phyloP scores from a whole-genome alignment of 2,329 filamentous ascomycete species.

The Colletotrichum chlorophyti region DNA sequence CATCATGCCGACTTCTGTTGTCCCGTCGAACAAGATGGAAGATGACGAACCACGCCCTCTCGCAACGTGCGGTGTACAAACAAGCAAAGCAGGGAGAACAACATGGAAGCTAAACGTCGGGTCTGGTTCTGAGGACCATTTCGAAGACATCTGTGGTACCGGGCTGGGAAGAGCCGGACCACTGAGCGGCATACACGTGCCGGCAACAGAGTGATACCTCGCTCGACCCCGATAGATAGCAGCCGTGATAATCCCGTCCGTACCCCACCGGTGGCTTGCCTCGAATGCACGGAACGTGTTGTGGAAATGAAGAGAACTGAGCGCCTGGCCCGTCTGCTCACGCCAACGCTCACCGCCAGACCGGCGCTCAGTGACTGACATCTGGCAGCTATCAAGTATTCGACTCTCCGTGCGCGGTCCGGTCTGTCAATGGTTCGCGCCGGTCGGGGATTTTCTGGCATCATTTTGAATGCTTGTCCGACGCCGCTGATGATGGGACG shows the following conservation, averaged over 20 bases:
- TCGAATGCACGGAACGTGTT: slow-evolving; percentile 16
- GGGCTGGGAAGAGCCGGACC: neutral
- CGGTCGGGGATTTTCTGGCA: no score
- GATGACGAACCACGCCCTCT: no score
- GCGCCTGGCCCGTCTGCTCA: slow-evolving; percentile 22
- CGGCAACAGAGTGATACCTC: no score
- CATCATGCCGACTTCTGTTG: slow-evolving; percentile 21
- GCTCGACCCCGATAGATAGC: no score
- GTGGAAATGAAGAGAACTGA: slow-evolving; percentile 28
- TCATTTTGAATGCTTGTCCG: slow-evolving; percentile 24
- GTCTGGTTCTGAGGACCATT: slow-evolving; percentile 2
- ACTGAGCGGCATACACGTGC: slow-evolving; percentile 20
- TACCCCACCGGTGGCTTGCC: neutral
- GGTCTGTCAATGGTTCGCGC: no score
- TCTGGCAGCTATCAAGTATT: slow-evolving; percentile 18
- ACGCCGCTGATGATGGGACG: slow-evolving; percentile 21
- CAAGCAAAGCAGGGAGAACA: no score
- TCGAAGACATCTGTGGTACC: neutral
- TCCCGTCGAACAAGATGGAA: slow-evolving; percentile 20
- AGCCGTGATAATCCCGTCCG: no score
- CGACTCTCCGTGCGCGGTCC: slow-evolving; percentile 14
- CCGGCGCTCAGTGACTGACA: no score
- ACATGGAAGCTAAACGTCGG: slow-evolving; percentile 19
- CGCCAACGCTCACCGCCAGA: no score
- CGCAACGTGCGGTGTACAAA: no score